phyloP scores from a whole-genome alignment of 116 monocot genomes.

The Iris pallida region DNA sequence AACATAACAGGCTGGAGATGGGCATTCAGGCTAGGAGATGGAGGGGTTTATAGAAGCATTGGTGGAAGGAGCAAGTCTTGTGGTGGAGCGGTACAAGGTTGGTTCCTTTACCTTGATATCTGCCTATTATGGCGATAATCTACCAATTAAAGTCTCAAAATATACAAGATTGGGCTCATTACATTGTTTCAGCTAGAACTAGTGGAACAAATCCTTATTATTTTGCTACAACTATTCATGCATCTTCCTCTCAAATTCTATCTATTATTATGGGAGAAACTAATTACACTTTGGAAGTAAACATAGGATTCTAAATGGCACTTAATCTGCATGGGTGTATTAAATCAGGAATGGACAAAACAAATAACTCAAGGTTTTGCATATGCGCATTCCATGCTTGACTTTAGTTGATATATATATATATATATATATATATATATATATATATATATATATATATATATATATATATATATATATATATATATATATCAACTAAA shows the following conservation, averaged over 20 bases:
- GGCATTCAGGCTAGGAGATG: constrained; percentile 24
- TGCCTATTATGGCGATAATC: background rate
- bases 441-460: too few relatives aligned
- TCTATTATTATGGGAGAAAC: background rate
- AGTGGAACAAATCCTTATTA: background rate
- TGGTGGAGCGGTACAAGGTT: constrained; percentile 5
- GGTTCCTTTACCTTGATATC: background rate
- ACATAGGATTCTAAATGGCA: too few relatives aligned
- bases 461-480: too few relatives aligned
- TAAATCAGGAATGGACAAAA: too few relatives aligned
- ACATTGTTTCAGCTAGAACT: background rate
- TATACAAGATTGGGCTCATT: background rate
- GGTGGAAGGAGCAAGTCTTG: constrained; percentile 2
- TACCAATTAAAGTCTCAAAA: background rate
- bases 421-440: too few relatives aligned
- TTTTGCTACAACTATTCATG: background rate
- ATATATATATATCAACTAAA: too few relatives aligned
- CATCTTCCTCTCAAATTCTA: background rate
- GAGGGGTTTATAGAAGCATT: constrained; percentile 12
- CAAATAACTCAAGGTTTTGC: too few relatives aligned
- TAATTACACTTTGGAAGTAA: too few relatives aligned
- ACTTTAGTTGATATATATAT: too few relatives aligned
- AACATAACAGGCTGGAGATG: constrained; percentile 20
- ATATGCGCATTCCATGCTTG: too few relatives aligned
- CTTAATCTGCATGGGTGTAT: too few relatives aligned